Evolutionary conservation across 2,329 filamentous ascomycete genomes (phyloP).

Genomic region (Epichloe baconii): DNA sequence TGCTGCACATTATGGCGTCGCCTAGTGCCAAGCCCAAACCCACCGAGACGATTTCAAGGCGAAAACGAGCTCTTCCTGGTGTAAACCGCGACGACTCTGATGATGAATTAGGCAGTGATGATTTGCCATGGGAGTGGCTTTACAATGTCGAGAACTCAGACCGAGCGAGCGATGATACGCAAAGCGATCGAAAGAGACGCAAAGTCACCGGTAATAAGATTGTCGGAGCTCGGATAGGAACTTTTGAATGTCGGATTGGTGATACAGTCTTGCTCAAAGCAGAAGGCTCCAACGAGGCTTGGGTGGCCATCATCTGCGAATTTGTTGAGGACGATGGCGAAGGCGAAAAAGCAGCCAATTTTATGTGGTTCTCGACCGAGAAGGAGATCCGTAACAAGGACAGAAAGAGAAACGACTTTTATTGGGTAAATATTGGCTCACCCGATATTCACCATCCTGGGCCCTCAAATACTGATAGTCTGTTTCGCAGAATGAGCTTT

Average conservation of each 20-base stretch:
- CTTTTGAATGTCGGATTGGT: constrained; percentile 67
- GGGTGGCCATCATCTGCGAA: constrained; percentile 79
- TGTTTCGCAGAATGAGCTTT: constrained; percentile 62
- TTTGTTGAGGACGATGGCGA: constrained; percentile 61
- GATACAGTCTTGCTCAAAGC: constrained; percentile 81
- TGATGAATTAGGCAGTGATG: constrained; percentile 67
- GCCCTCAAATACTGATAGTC: neutral
- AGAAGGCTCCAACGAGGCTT: constrained; percentile 74
- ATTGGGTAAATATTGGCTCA: constrained; percentile 38
- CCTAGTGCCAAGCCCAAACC: constrained; percentile 9
- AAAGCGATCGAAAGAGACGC: constrained; percentile 22
- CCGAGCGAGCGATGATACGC: constrained; percentile 12
- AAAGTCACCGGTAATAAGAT: constrained; percentile 38
- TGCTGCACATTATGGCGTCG: constrained; percentile 12
- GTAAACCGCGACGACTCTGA: constrained; percentile 69
- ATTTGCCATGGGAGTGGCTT: constrained; percentile 69
- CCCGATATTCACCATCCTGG: neutral
- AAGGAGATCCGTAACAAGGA: constrained; percentile 75
- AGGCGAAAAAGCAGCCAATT: constrained; percentile 62
- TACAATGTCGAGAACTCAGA: constrained; percentile 35
- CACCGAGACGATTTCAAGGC: constrained; percentile 10
- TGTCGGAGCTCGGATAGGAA: constrained; percentile 69
- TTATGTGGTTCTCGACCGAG: constrained; percentile 93
- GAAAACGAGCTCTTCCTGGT: constrained; percentile 28
- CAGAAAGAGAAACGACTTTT: constrained; percentile 68